phyloP scores from a whole-genome alignment of 139 green algal genomes.

The Choricystis sp. region DNA sequence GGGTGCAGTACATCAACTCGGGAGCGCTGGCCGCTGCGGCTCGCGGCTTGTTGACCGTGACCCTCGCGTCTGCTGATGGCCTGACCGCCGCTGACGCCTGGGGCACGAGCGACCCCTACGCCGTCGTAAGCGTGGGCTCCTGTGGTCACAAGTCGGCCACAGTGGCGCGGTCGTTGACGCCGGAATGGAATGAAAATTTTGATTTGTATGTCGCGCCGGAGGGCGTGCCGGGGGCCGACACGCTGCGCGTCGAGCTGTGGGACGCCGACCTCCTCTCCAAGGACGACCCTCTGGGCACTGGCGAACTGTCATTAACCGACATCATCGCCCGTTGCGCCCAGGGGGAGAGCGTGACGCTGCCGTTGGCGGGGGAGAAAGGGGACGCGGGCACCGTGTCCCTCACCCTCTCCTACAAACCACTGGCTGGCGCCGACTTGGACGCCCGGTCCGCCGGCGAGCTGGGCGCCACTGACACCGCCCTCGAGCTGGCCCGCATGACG shows the following conservation, averaged over 20 bases:
- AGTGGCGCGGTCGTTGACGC: conserved; percentile 11
- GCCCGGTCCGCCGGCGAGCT: not conserved
- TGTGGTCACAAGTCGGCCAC: conserved; percentile 12
- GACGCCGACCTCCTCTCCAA: conserved; percentile 24
- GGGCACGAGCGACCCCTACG: conserved; percentile 36
- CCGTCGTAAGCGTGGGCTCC: conserved; percentile 11
- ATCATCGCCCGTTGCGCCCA: not conserved
- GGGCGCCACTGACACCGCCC: not conserved
- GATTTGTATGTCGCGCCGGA: conserved; percentile 25
- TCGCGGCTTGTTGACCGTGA: conserved; percentile 6
- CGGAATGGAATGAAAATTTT: conserved; percentile 25
- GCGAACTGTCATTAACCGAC: not conserved
- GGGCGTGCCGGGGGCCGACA: not conserved
- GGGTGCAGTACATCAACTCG: conserved; percentile 19
- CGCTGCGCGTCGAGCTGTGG: conserved; percentile 22
- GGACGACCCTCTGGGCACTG: conserved; percentile 6
- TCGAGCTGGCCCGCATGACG: not conserved
- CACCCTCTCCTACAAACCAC: not conserved
- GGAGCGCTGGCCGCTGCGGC: not conserved
- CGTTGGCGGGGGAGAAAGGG: not conserved
- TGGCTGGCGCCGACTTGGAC: not conserved
- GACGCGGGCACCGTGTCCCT: not conserved
- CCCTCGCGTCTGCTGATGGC: conserved; percentile 5
- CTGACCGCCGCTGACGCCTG: conserved; percentile 26
- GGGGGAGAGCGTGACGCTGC: not conserved